Base-by-base conservation (phyloP, 805 yeast genomes). In the Yarrowia sp. region DNA sequence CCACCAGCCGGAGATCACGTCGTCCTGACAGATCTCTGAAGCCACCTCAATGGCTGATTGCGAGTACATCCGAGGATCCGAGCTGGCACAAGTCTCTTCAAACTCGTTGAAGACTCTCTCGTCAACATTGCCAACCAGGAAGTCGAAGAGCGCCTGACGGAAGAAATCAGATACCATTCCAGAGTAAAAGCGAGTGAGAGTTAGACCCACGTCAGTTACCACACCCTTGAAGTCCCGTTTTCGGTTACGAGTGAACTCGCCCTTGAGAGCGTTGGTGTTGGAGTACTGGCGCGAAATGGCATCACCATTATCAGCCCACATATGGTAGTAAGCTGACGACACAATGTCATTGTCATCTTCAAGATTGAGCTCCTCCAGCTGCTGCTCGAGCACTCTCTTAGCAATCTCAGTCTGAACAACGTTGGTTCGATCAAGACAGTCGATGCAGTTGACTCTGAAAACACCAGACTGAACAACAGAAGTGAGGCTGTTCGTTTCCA, bases 271-370 rank as follows among this genome's bases (percentile, higher is more conserved):
- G 70, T 80, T 81, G 0, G 87, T 83, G 5, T 83, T 81, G 2
- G 86, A 82, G 70, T 86, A 86, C 67, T 85, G 87, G 52, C 80
- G 83, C 11, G 89, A 84, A 26, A 86, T 82, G 21, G 82, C 84
- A 70, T 86, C 89, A 1, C 89, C 90, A 70, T 86, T 85, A 70
- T 85, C 88, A 1, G 90, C 90, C 90, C 90, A 86, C 11, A 80
- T 51, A 46, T 72, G 67, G 35, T 79, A 77, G 64, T 72, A 77
- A 21, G 38, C 19, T 40, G 64, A 41, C 66, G 73, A 67, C 73
- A 77, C 10, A 41, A 28, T 44, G 11, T 38, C 59, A 2, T 16
- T 43, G 32, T 48, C 10, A 78, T 80, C 40, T 2, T 77, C 67
- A 38, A 68, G 35, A n/a, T n/a, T 24, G 10, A 44, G 38, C 21